Conservation (phyloP, 139 green algal species). For the Auxenochlorella protothecoides region DNA sequence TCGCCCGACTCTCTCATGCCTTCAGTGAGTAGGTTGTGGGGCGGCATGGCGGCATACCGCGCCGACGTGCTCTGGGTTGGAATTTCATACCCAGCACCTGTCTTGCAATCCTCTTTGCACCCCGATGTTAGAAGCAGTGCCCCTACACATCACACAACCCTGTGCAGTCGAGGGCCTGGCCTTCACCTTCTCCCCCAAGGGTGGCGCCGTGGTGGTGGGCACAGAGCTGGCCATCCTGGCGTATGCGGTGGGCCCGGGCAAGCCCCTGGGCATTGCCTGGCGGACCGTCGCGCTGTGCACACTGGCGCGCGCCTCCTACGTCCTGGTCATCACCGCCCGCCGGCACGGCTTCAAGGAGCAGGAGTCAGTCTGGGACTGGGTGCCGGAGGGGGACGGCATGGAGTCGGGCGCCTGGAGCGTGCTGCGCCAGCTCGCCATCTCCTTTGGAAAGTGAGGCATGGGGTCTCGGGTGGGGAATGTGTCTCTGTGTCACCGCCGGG, state of each 20-base stretch:
- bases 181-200: conserved; percentile 5
- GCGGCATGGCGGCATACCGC: no score
- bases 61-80: no score
- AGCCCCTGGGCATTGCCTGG: background rate
- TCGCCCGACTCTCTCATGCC: no score
- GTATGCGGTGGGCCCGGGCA: background rate
- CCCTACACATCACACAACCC: no score
- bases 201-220: background rate
- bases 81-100: no score
- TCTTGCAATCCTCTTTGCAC: no score
- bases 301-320: background rate
- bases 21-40: no score
- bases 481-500: no score
- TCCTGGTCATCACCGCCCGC: background rate
- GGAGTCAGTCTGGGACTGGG: conserved; percentile 20
- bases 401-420: conserved; percentile 12
- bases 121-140: no score
- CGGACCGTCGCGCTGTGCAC: conserved; percentile 3
- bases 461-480: no score
- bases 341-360: background rate
- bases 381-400: conserved; percentile 1
- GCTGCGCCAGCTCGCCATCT: conserved; percentile 12
- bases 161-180: conserved; percentile 12
- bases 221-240: conserved; percentile 4
- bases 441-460: conserved; percentile 3